Conservation (phyloP, 345 rosid species). For the Pugionium dolabratum region DNA sequence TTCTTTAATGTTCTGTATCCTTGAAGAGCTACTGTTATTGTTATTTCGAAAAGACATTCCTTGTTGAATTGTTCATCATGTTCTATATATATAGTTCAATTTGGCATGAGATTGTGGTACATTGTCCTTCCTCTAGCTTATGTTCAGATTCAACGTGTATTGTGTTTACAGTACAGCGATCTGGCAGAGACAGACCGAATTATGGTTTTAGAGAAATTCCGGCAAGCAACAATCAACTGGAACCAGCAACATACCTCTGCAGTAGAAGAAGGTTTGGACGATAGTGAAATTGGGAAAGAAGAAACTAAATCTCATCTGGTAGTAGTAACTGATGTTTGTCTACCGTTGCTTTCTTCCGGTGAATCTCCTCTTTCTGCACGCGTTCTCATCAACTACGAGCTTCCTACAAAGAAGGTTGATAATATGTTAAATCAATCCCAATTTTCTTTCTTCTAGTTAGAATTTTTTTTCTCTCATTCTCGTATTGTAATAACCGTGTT, state of each 20-base stretch:
- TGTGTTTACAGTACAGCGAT: slow-evolving; percentile 66
- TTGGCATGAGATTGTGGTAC: neutral
- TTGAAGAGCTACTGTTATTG: neutral
- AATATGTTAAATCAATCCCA: neutral
- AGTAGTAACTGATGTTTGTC: slow-evolving; percentile 81
- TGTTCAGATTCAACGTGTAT: neutral
- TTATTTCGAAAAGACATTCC: neutral
- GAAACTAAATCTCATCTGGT: slow-evolving; percentile 63
- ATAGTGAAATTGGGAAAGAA: slow-evolving; percentile 42
- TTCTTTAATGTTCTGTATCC: slow-evolving; percentile 7
- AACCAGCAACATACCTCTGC: slow-evolving; percentile 52
- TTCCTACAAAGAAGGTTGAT: slow-evolving; percentile 76
- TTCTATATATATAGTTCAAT: too few species aligned
- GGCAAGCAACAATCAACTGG: slow-evolving; percentile 59
- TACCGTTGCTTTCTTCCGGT: slow-evolving; percentile 65
- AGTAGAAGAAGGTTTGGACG: slow-evolving; percentile 47
- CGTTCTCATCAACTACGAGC: slow-evolving; percentile 77
- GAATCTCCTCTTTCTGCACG: slow-evolving; percentile 66
- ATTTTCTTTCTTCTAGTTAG: neutral
- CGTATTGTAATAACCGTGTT: slow-evolving; percentile 2
- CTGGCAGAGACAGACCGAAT: slow-evolving; percentile 62
- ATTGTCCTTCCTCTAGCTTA: neutral
- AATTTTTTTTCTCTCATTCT: neutral
- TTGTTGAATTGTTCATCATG: neutral
- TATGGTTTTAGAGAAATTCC: slow-evolving; percentile 57